phyloP scores from a whole-genome alignment of 352 stramenopile genomes.

The Globisporangium iwayamae region DNA sequence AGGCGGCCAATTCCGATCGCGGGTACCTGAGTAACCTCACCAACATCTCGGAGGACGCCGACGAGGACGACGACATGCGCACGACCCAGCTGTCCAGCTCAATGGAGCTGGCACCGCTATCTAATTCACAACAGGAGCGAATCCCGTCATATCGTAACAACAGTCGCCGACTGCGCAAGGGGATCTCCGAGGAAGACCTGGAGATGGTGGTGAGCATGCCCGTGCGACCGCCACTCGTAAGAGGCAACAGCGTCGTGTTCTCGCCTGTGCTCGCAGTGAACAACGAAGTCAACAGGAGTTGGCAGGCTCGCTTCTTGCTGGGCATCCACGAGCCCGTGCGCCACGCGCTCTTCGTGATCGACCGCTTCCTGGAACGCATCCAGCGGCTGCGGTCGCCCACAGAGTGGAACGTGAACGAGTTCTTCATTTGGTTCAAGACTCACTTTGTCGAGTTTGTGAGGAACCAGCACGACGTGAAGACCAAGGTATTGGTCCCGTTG shows the following conservation, averaged over 20 bases:
- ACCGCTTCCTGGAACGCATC: slow-evolving; percentile 70
- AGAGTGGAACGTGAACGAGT: slow-evolving; percentile 61
- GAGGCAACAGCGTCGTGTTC: slow-evolving; percentile 54
- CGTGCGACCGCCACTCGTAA: slow-evolving; percentile 37
- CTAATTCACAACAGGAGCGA: background rate
- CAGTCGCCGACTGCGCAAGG: slow-evolving; percentile 25
- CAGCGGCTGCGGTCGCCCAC: slow-evolving; percentile 32
- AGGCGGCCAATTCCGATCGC: slow-evolving; percentile 23
- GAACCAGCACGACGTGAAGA: slow-evolving; percentile 70
- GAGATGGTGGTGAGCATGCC: slow-evolving; percentile 34
- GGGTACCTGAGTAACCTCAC: slow-evolving; percentile 17
- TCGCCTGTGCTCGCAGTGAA: slow-evolving; percentile 55
- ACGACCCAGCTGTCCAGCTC: slow-evolving; percentile 14
- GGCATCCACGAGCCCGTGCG: slow-evolving; percentile 76
- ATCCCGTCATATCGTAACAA: slow-evolving; percentile 4
- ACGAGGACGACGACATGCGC: slow-evolving; percentile 15
- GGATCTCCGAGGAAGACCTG: slow-evolving; percentile 43
- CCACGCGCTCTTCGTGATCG: slow-evolving; percentile 79
- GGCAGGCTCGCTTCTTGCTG: slow-evolving; percentile 72
- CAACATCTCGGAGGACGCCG: slow-evolving; percentile 14
- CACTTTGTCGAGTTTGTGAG: slow-evolving; percentile 80
- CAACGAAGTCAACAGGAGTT: slow-evolving; percentile 57
- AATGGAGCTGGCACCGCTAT: background rate
- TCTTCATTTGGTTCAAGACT: slow-evolving; percentile 79
- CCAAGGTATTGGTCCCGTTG: slow-evolving; percentile 54